phyloP scores from a whole-genome alignment of 495 filamentous ascomycete genomes.

The Baudoinia panamericana region DNA sequence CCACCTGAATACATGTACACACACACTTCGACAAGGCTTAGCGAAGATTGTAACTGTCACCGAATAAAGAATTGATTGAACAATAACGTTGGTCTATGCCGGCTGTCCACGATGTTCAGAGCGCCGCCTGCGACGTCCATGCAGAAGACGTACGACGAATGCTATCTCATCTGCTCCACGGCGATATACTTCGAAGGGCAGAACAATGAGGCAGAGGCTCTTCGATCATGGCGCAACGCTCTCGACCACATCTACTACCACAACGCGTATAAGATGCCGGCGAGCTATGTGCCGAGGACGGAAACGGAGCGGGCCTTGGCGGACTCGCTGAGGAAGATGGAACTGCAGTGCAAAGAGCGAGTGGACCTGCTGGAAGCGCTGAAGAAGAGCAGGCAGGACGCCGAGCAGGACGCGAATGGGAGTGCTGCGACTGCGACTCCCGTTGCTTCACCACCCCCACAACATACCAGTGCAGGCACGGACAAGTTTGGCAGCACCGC shows the following conservation, averaged over 20 bases:
- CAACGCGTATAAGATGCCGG: constrained; percentile 59
- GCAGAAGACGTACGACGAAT: constrained; percentile 96
- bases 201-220: constrained; percentile 86
- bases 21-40: too few species aligned
- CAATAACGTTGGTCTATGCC: too few species aligned
- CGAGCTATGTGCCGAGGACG: constrained; percentile 55
- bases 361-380: constrained; percentile 81
- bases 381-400: constrained; percentile 57
- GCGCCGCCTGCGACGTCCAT: constrained; percentile 60
- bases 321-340: constrained; percentile 67
- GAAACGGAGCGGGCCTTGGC: constrained; percentile 78
- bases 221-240: constrained; percentile 81
- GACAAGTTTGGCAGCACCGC: neutral
- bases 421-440: too few species aligned
- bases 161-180: constrained; percentile 83
- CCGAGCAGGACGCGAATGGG: constrained; percentile 28
- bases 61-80: too few species aligned
- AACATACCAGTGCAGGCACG: constrained; percentile 3
- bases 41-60: too few species aligned
- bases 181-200: constrained; percentile 91
- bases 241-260: constrained; percentile 85
- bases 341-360: constrained; percentile 86
- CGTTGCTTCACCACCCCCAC: too few species aligned
- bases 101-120: constrained; percentile 75
- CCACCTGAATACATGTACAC: too few species aligned